A percentile compares a stretch with the other conserved stretches of the same genome.
These are phyloP conservation scores for Imleria badia DNA, from an alignment of 768 basidiomycete genomes.

Conservation along the genomic window DNA sequence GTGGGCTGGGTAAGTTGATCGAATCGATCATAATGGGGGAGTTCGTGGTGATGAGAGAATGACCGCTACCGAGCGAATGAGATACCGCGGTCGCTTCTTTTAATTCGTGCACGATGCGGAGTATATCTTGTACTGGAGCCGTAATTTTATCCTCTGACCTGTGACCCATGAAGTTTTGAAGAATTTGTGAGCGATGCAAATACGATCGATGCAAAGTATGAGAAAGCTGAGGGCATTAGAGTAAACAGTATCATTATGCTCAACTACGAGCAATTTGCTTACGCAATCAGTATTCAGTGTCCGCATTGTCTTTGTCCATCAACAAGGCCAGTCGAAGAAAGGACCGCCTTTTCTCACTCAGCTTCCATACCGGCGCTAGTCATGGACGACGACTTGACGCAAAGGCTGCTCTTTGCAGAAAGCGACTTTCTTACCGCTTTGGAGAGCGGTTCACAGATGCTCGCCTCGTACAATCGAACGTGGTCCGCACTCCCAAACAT, in stretches of 20 bases:
- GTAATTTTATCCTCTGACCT: background rate
- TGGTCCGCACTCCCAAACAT: background rate
- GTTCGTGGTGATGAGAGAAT: background rate
- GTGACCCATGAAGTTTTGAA: background rate
- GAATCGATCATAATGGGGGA: background rate
- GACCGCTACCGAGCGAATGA: background rate
- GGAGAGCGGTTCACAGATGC: background rate
- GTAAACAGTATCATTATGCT: too few species aligned
- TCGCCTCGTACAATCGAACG: background rate
- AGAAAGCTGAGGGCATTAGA: too few species aligned
- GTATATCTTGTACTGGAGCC: background rate
- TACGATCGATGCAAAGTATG: too few species aligned
- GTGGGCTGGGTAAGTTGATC: background rate
- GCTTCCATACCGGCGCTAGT: background rate
- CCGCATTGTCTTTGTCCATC: constrained; percentile 10
- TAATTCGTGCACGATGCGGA: background rate
- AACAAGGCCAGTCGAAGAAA: background rate
- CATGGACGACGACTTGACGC: constrained; percentile 5
- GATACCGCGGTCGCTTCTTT: background rate
- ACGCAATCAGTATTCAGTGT: constrained; percentile 4
- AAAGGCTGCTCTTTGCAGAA: background rate
- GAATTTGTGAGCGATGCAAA: too few species aligned
- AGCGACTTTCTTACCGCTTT: background rate
- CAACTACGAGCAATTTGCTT: background rate
- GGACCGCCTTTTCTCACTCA: background rate